phyloP scores from a whole-genome alignment of 768 basidiomycete species.

The Kwoniella bestiolae region DNA sequence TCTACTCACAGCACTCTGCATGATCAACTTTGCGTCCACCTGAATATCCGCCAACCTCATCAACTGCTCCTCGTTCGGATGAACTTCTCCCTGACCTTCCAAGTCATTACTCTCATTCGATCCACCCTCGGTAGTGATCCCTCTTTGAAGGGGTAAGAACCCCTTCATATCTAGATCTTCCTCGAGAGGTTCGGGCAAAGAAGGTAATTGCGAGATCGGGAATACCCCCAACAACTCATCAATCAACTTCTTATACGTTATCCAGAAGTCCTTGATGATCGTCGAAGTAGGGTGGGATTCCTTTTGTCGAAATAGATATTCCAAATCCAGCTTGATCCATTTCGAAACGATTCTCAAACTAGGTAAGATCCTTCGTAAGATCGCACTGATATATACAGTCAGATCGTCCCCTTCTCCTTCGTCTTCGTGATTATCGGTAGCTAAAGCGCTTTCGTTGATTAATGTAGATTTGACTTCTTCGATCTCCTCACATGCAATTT shows the following conservation, averaged over 20 bases:
- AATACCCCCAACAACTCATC: conserved; percentile 69
- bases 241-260: conserved; percentile 69
- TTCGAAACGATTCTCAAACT: conserved; percentile 84
- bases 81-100: conserved; percentile 57
- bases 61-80: conserved; percentile 94
- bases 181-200: conserved; percentile 68
- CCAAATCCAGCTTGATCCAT: conserved; percentile 80
- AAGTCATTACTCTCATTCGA: not conserved
- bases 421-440: conserved; percentile 18
- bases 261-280: conserved; percentile 66
- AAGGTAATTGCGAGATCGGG: conserved; percentile 68
- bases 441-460: conserved; percentile 28
- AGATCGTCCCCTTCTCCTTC: not conserved
- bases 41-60: conserved; percentile 90
- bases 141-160: conserved; percentile 76
- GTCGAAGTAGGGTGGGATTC: conserved; percentile 39
- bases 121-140: conserved; percentile 58
- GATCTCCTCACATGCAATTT: conserved; percentile 62
- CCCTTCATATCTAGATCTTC: conserved; percentile 90
- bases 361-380: conserved; percentile 81
- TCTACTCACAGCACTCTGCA: conserved; percentile 64
- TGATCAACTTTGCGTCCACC: conserved; percentile 71
- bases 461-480: conserved; percentile 22
- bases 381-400: conserved; percentile 70
- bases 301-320: conserved; percentile 64